A percentile compares a stretch with the other conserved stretches of the same genome.
phyloP scores from a whole-genome alignment of 2,329 filamentous ascomycete genomes.

The Aspergillus sp. region DNA sequence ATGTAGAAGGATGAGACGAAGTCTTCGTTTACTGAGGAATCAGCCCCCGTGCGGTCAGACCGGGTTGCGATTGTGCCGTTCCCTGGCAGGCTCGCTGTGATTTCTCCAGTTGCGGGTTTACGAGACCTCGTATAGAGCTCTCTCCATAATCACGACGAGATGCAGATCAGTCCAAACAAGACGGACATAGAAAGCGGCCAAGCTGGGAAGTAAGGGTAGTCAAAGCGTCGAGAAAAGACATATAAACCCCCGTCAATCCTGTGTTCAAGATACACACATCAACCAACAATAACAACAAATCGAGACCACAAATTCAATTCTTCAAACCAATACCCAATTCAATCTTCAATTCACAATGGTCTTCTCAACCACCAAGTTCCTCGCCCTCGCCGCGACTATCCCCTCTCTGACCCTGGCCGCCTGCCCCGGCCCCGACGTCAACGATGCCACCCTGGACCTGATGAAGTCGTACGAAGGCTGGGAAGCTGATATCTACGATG shows the following conservation, averaged over 20 bases:
- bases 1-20: not conserved
- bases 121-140: not conserved
- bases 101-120: not conserved
- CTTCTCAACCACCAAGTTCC: constrained; percentile 2
- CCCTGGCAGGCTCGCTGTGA: too few species aligned
- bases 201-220: too few species aligned
- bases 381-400: not conserved
- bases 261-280: not conserved
- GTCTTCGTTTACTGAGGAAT: not conserved
- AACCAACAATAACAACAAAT: not conserved
- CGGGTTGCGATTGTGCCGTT: not conserved
- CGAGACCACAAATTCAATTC: not conserved
- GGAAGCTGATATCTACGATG: constrained; percentile 31
- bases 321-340: too few species aligned
- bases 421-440: constrained; percentile 25
- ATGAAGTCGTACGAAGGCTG: constrained; percentile 42
- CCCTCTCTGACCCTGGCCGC: constrained; percentile 5
- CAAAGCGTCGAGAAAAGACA: not conserved
- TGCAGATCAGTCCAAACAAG: not conserved
- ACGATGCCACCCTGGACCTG: constrained; percentile 34
- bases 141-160: not conserved
- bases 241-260: not conserved
- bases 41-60: not conserved
- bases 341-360: constrained; percentile 1
- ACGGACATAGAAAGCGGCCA: too few species aligned